Conservation (phyloP, 164 flowering plant genomes). For the Vitis cinerea region DNA sequence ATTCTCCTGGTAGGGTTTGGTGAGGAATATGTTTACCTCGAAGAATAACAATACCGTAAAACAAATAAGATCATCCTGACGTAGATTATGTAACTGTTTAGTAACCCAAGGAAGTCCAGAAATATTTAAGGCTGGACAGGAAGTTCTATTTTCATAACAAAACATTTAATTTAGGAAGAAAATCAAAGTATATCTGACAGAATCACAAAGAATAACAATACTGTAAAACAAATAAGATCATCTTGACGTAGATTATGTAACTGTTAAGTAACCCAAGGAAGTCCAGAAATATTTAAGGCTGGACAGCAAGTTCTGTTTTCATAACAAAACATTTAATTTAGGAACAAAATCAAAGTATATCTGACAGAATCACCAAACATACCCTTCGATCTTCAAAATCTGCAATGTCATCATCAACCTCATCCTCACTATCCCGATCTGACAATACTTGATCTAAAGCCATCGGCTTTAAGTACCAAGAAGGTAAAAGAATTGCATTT, state of each 20-base stretch:
- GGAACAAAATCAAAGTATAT: not conserved
- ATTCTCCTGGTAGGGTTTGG: no score
- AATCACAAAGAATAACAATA: not conserved
- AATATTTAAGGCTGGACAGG: not conserved
- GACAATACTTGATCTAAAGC: slow-evolving; percentile 80
- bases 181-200: not conserved
- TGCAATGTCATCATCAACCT: slow-evolving; percentile 96
- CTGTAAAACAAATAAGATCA: no score
- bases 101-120: no score
- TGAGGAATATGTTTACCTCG: no score
- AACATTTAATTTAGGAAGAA: not conserved
- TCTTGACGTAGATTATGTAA: no score
- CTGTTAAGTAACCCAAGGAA: no score
- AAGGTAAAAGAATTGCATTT: no score
- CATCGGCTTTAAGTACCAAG: slow-evolving; percentile 69
- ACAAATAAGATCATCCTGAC: no score
- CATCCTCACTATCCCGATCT: slow-evolving; percentile 94
- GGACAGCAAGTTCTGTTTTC: not conserved
- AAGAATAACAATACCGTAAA: no score
- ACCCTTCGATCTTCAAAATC: slow-evolving; percentile 98
- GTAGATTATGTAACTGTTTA: no score
- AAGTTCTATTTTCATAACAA: not conserved
- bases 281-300: not conserved
- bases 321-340: not conserved
- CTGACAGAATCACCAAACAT: slow-evolving; percentile 16